A percentile compares a stretch with the other conserved stretches of the same genome.
These are phyloP conservation scores for Talaromyces trachyspermus DNA, from an alignment of 495 filamentous ascomycete species.

Conservation along the genomic window DNA sequence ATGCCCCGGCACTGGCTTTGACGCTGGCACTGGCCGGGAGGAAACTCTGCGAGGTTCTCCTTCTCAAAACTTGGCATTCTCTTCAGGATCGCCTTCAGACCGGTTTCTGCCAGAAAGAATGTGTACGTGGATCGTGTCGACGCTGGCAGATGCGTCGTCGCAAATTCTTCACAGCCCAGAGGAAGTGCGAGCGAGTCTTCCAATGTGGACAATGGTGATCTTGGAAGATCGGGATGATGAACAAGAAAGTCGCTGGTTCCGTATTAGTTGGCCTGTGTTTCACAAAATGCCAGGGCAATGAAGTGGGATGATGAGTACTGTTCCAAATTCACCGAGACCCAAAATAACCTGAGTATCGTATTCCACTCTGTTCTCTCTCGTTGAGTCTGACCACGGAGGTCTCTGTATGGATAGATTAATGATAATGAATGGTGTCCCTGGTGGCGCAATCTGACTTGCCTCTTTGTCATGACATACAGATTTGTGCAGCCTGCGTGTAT, in stretches of 20 bases:
- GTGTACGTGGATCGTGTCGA: background rate
- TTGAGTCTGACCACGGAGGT: background rate
- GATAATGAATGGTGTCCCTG: background rate
- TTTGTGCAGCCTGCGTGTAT: conserved; percentile 2
- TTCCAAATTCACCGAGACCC: conserved; percentile 1
- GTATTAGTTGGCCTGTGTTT: background rate
- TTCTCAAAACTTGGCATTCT: background rate
- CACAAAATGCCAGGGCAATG: too few species aligned
- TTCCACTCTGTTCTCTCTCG: background rate
- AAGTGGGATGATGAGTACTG: background rate
- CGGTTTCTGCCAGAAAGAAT: background rate
- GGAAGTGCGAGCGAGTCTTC: background rate
- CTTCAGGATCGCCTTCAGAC: background rate
- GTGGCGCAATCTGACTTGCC: background rate
- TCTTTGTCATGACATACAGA: background rate
- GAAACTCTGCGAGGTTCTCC: background rate
- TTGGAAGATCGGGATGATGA: background rate
- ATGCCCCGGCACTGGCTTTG: background rate
- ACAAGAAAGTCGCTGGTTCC: background rate
- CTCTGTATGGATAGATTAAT: background rate
- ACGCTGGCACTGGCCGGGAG: background rate
- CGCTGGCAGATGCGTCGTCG: background rate
- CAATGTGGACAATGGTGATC: background rate
- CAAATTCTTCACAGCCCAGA: background rate
- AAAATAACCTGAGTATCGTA: background rate